A percentile compares a stretch with the other conserved stretches of the same genome.
Conservation (phyloP, 108 stramenopile species). For the Nitzschia sp. region DNA sequence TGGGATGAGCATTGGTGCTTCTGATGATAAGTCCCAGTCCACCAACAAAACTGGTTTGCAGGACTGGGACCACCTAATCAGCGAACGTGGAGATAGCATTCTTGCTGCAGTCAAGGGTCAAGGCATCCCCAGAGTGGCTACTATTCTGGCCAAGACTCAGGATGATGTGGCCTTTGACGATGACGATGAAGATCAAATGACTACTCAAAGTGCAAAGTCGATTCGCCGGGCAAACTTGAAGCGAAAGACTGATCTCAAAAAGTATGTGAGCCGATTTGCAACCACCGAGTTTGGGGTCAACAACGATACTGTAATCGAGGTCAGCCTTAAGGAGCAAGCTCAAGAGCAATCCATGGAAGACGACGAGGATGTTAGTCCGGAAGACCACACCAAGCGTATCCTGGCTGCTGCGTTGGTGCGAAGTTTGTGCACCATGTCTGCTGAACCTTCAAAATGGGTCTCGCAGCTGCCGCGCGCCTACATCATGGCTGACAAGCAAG, state of each 20-base stretch:
- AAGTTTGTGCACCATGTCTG: slow-evolving; percentile 68
- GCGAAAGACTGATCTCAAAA: slow-evolving; percentile 70
- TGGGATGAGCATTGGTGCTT: slow-evolving; percentile 51
- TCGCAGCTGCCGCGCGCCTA: slow-evolving; percentile 67
- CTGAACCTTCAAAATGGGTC: slow-evolving; percentile 75
- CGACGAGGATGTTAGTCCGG: slow-evolving; percentile 22
- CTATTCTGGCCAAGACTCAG: slow-evolving; percentile 67
- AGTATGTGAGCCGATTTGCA: slow-evolving; percentile 71
- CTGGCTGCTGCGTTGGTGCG: slow-evolving; percentile 58
- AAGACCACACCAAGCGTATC: slow-evolving; percentile 29
- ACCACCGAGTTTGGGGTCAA: slow-evolving; percentile 74
- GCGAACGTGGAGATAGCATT: slow-evolving; percentile 77
- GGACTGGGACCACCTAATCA: slow-evolving; percentile 74
- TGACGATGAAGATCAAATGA: slow-evolving; percentile 55
- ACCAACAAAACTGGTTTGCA: slow-evolving; percentile 51
- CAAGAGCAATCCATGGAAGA: slow-evolving; percentile 29
- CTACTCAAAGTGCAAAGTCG: slow-evolving; percentile 58
- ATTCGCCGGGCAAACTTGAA: slow-evolving; percentile 67
- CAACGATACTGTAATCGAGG: slow-evolving; percentile 64
- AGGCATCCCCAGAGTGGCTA: slow-evolving; percentile 91
- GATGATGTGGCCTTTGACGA: slow-evolving; percentile 31
- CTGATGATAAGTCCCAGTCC: slow-evolving; percentile 37
- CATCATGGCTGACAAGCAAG: slow-evolving; percentile 62
- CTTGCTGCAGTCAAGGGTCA: slow-evolving; percentile 91
- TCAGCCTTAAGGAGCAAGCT: slow-evolving; percentile 21